Evolutionary conservation across 2,329 filamentous ascomycete species (phyloP).

Genomic region (Colletotrichum gloeosporioides): DNA sequence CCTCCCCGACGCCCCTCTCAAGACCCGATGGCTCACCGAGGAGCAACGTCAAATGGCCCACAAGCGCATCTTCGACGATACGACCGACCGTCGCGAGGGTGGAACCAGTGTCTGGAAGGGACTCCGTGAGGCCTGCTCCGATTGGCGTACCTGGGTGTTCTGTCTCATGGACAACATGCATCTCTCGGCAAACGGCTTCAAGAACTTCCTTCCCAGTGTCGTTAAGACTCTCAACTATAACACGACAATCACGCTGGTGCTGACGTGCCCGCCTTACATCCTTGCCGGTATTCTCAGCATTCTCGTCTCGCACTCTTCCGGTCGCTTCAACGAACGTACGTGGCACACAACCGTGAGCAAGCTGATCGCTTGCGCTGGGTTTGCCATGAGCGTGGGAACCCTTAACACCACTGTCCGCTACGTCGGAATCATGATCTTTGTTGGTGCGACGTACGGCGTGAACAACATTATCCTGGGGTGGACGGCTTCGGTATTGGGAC

Average conservation of each 20-base stretch:
- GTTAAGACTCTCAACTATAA: conserved; percentile 48
- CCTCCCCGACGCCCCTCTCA: conserved; percentile 43
- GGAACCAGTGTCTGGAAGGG: conserved; percentile 46
- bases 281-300: conserved; percentile 45
- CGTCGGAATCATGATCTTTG: conserved; percentile 40
- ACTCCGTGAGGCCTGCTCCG: conserved; percentile 46
- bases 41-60: conserved; percentile 46
- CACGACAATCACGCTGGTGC: conserved; percentile 48
- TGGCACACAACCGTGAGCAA: conserved; percentile 54
- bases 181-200: conserved; percentile 52
- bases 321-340: conserved; percentile 50
- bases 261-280: conserved; percentile 52
- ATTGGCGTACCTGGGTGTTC: conserved; percentile 55
- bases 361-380: conserved; percentile 38
- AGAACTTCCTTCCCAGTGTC: conserved; percentile 38
- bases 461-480: conserved; percentile 53
- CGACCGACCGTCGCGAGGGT: conserved; percentile 37
- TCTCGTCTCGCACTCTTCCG: conserved; percentile 44
- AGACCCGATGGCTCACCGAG: conserved; percentile 41
- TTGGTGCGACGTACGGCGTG: conserved; percentile 36
- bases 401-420: conserved; percentile 18
- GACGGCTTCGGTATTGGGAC: conserved; percentile 43
- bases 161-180: conserved; percentile 57
- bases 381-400: conserved; percentile 28
- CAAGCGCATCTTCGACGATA: conserved; percentile 32